Evolutionary conservation across 306 rosid species (phyloP).

Genomic region (Alnus rubra): DNA sequence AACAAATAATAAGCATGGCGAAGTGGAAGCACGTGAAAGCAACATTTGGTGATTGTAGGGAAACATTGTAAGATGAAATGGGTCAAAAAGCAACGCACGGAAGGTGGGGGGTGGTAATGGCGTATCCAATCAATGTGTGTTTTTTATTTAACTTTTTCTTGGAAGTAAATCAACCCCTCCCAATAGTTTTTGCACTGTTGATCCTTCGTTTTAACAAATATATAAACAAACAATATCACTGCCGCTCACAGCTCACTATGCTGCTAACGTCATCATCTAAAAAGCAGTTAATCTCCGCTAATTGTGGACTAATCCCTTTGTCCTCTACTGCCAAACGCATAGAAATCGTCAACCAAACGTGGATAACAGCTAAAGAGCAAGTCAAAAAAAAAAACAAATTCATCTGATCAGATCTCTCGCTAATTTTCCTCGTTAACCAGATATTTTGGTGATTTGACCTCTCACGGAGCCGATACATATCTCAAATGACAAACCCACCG

Average conservation of each 20-base stretch:
- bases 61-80: neutral
- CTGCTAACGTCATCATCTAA: neutral
- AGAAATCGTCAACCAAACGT: slow-evolving; percentile 31
- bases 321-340: slow-evolving; percentile 21
- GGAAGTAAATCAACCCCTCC: no score
- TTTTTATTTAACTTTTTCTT: no score
- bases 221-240: neutral
- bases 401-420: slow-evolving; percentile 3
- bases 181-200: neutral
- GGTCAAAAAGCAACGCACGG: neutral
- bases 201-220: neutral
- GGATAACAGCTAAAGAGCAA: slow-evolving; percentile 61
- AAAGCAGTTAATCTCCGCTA: slow-evolving; percentile 42
- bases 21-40: no score
- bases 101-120: no score
- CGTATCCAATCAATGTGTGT: no score
- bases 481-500: slow-evolving; percentile 2
- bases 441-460: slow-evolving; percentile 8
- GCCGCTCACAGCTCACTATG: neutral
- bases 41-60: no score
- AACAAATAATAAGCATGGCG: no score
- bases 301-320: slow-evolving; percentile 51
- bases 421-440: slow-evolving; percentile 14
- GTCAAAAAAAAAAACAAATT: slow-evolving; percentile 1
- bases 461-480: neutral